Base-by-base conservation (phyloP, 1,284 basidiomycete genomes). In the Trichosporon sp. region DNA sequence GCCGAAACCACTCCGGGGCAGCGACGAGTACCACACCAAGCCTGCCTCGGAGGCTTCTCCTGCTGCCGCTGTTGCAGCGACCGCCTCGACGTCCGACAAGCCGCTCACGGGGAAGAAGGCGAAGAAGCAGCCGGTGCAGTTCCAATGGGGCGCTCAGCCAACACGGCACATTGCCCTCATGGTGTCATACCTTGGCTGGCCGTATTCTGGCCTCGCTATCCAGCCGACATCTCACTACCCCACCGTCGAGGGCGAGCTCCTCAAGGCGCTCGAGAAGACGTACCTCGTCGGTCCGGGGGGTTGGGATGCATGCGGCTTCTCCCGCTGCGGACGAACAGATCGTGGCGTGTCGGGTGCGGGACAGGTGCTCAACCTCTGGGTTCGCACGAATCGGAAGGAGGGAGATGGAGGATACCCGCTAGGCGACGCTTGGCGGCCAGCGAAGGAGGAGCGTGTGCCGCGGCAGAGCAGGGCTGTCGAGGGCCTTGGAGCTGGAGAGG, bases 291-390 rank as follows among this genome's bases (percentile, higher is more conserved):
- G 93, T 74, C 83, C 83, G 0, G 85, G 84, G 0, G 85, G 81
- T 8, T 83, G 91, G 66, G 91, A 94, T 16, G 91, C 88, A 0
- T 94, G 92, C 73, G 91, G 86, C 25, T 99, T 92, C 87, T 88
- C 90, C 73, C 84, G 88, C 65, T 98, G 95, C 79, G 95, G 95
- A 11, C 81, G 96, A 70, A 99, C 95, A 25, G 95, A 99, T 82
- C 84, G 89, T 36, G 95, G 96, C 0, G 95, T 99, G 58, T 95
- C 91, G 74, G 92, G 91, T 44, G 91, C 91, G 6, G 94, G 93
- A 1, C 95, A 99, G 78, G 95, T 99, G 34, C 85, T 98, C 44
- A 92, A 91, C 60, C 83, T 99, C 1, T 95, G 91, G 90, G 86
- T 95, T 16, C 82, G 92, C 68, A 92, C 89, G 76, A 74, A 66